Evolutionary conservation across 2,329 filamentous ascomycete species (phyloP).

Genomic region (Talaromyces sp.): DNA sequence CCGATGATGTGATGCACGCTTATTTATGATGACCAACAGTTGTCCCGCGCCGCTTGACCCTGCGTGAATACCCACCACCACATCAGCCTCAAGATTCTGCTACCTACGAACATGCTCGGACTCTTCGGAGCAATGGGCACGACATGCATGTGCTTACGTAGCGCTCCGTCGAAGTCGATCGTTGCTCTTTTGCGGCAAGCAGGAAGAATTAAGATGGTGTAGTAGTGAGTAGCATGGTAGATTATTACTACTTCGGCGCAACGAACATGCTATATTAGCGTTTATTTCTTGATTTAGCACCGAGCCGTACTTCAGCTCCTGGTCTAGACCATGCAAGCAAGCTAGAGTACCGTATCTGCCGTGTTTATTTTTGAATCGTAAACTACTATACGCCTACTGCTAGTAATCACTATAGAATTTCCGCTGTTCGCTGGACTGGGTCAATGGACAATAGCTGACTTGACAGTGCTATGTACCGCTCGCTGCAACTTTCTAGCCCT

Average conservation of each 20-base stretch:
- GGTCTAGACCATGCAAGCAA: not conserved
- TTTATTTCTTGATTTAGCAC: too few relatives aligned
- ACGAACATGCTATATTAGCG: not conserved
- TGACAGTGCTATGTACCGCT: too few relatives aligned
- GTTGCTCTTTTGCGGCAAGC: not conserved
- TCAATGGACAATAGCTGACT: not conserved
- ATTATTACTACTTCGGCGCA: not conserved
- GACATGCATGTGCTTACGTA: not conserved
- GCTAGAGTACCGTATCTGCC: not conserved
- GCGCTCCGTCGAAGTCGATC: not conserved
- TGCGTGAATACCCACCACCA: not conserved
- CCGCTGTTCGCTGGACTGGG: not conserved
- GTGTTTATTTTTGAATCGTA: not conserved
- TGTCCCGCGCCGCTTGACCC: not conserved
- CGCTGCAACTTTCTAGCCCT: not conserved
- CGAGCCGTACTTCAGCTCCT: not conserved
- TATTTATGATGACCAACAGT: not conserved
- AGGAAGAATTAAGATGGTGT: not conserved
- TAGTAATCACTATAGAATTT: too few relatives aligned
- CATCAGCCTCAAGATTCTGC: too few relatives aligned
- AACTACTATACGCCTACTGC: too few relatives aligned
- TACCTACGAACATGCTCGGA: too few relatives aligned
- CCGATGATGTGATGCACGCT: not conserved
- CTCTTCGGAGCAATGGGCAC: not conserved
- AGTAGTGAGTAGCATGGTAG: too few relatives aligned